Base-by-base conservation (phyloP, 148 eudicot genomes). In the Spergularia marina region DNA sequence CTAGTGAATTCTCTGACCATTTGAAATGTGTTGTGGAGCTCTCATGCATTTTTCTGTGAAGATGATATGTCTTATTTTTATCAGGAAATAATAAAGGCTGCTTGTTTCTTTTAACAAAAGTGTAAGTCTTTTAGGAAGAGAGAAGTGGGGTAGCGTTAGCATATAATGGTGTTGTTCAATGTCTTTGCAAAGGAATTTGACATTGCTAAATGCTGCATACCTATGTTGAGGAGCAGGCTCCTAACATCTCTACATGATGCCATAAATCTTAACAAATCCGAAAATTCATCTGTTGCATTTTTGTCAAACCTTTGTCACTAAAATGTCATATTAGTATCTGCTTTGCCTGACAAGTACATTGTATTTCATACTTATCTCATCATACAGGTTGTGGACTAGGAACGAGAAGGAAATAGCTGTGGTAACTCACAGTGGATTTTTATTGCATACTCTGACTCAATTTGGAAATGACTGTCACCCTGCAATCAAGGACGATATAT, bases 321-420 rank as follows among this genome's bases (percentile, higher is more conserved):
- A 7, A 17, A 44, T 39, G 21, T 23, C 80, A 25, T 16, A 12
- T 23, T 34, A 17, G 53, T 53, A 40, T 20, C 9, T 17, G 54
- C 44, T 44, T 56, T 7, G 25, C 34, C 5, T 61, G 36, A 70
- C 53, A 65, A 59, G 56, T 47, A 36, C 17, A 44, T 39, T 9
- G 12, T 49, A 5, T 18, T 72, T 73, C 52, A 55, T 74, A 34
- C 39, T 49, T 57, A 63, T 71, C 57, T 20, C 49, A 23, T 53
- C 40, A 60, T 34, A 53, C 84, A 94, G 98, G 98, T 75, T 91
- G 74, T 84, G 85, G 86, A 90, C 93, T 7, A 73, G 91, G 77
- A 83, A 90, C 71, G 98, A 94, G 83, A 91, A 84, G 84, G 97
- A 94, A 86, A 94, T 94, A 80, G 98, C 93, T 17, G 86, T 94